Evolutionary conservation across 345 rosid species (phyloP).

Genomic region (Eutrema japonicum): DNA sequence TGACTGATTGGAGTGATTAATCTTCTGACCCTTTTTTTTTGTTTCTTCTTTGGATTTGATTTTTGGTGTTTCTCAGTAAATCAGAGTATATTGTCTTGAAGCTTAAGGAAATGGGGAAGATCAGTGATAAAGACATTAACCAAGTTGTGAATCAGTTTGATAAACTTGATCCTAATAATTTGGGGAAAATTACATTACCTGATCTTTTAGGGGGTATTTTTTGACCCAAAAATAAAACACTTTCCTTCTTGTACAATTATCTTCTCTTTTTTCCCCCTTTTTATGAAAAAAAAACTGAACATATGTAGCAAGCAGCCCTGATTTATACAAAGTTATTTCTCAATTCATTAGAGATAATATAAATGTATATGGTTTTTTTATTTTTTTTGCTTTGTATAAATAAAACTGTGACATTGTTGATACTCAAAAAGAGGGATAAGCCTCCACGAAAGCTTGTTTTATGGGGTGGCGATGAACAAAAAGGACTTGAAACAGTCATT

Average conservation of each 20-base stretch:
- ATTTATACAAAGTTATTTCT: conserved; percentile 33
- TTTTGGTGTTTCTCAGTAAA: conserved; percentile 50
- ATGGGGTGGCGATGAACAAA: background rate
- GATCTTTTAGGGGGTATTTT: conserved; percentile 54
- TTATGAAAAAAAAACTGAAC: conserved; percentile 7
- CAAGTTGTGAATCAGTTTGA: conserved; percentile 72
- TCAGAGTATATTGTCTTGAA: conserved; percentile 89
- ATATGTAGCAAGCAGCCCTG: conserved; percentile 24
- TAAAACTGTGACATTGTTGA: conserved; percentile 5
- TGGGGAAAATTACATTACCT: conserved; percentile 80
- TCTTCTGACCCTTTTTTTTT: background rate
- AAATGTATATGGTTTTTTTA: background rate
- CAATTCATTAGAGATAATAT: conserved; percentile 19
- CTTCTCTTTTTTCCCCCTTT: background rate
- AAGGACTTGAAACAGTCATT: background rate
- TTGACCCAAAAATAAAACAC: background rate
- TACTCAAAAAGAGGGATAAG: background rate
- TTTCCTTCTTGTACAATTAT: conserved; percentile 27
- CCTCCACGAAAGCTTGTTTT: background rate
- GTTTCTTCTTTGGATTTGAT: background rate
- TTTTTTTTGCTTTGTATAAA: conserved; percentile 1
- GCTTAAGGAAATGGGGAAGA: conserved; percentile 90
- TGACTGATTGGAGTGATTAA: conserved; percentile 4
- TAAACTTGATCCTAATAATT: conserved; percentile 72
- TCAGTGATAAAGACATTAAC: conserved; percentile 70